Percentiles rank a stretch among this genome's conserved stretches.
phyloP scores from a whole-genome alignment of 116 monocot genomes.

The Dioscorea cayenensis region DNA sequence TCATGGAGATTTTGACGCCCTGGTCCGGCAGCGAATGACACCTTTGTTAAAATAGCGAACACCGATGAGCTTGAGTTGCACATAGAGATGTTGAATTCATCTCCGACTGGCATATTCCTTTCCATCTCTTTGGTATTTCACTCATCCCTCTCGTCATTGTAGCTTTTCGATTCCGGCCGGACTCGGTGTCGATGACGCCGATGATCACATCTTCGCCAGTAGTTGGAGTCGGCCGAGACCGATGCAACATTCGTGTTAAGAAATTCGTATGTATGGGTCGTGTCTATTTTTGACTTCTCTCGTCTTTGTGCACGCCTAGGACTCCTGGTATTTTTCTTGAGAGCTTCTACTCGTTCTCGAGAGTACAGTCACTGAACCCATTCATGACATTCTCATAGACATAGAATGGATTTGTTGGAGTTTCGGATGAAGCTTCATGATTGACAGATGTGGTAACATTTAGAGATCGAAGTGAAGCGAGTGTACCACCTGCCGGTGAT shows the following conservation, averaged over 20 bases:
- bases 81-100: background rate
- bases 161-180: slow-evolving; percentile 63
- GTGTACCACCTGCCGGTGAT: slow-evolving; percentile 37
- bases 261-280: slow-evolving; percentile 40
- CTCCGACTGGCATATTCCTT: slow-evolving; percentile 32
- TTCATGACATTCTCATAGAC: slow-evolving; percentile 41
- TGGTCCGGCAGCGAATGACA: slow-evolving; percentile 23
- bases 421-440: background rate
- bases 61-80: slow-evolving; percentile 82
- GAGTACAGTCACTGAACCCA: slow-evolving; percentile 53
- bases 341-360: slow-evolving; percentile 13
- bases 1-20: slow-evolving; percentile 29
- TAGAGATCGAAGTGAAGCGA: slow-evolving; percentile 7
- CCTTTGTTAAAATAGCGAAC: slow-evolving; percentile 61
- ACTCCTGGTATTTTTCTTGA: slow-evolving; percentile 15
- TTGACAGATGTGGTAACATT: no score
- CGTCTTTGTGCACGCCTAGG: slow-evolving; percentile 27
- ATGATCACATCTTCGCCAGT: slow-evolving; percentile 49
- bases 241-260: slow-evolving; percentile 20
- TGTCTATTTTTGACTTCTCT: slow-evolving; percentile 18
- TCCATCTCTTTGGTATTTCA: slow-evolving; percentile 37
- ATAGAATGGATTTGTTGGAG: slow-evolving; percentile 26
- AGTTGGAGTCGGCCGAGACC: slow-evolving; percentile 20
- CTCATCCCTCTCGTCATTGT: slow-evolving; percentile 38
- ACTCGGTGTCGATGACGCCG: slow-evolving; percentile 59